These are phyloP conservation scores for Coemansia sp. DNA, from an alignment of 192 early-diverging fungal species.

Conservation along the genomic window DNA sequence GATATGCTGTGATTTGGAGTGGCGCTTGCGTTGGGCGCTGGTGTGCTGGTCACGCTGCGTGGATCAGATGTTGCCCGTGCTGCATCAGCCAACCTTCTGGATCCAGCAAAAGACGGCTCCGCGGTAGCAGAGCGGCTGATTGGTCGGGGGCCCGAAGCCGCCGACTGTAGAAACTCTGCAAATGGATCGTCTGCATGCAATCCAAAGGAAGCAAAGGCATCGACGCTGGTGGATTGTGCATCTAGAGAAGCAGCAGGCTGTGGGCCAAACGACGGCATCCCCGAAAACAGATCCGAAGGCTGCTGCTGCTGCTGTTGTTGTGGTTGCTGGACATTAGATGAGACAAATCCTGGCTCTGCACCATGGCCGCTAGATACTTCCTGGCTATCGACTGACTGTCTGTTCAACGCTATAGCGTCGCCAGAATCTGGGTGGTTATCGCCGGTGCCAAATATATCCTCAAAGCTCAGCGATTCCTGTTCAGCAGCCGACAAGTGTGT, in stretches of 20 bases:
- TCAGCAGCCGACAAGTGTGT: slow-evolving; percentile 8
- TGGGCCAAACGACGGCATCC: slow-evolving; percentile 24
- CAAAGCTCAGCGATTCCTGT: slow-evolving; percentile 44
- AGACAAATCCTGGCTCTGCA: not conserved
- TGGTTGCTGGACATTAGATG: not conserved
- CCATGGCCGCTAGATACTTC: not conserved
- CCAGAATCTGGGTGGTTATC: slow-evolving; percentile 25
- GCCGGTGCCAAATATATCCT: slow-evolving; percentile 51
- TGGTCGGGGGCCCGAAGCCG: slow-evolving; percentile 7
- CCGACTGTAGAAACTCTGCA: slow-evolving; percentile 45
- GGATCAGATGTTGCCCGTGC: slow-evolving; percentile 24
- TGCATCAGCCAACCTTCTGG: slow-evolving; percentile 8
- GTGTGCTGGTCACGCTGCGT: slow-evolving; percentile 49
- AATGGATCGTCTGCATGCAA: slow-evolving; percentile 46
- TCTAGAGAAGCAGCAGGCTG: not conserved
- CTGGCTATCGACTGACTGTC: slow-evolving; percentile 2
- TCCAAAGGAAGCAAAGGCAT: slow-evolving; percentile 53
- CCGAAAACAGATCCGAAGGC: slow-evolving; percentile 15
- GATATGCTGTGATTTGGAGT: not conserved
- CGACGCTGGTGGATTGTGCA: slow-evolving; percentile 10
- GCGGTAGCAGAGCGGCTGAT: slow-evolving; percentile 3
- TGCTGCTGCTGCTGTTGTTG: slow-evolving; percentile 19
- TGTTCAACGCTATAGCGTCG: slow-evolving; percentile 18
- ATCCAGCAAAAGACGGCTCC: not conserved
- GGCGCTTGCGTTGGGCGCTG: slow-evolving; percentile 23